phyloP scores from a whole-genome alignment of 2,329 filamentous ascomycete species.

The Exophiala sideris region DNA sequence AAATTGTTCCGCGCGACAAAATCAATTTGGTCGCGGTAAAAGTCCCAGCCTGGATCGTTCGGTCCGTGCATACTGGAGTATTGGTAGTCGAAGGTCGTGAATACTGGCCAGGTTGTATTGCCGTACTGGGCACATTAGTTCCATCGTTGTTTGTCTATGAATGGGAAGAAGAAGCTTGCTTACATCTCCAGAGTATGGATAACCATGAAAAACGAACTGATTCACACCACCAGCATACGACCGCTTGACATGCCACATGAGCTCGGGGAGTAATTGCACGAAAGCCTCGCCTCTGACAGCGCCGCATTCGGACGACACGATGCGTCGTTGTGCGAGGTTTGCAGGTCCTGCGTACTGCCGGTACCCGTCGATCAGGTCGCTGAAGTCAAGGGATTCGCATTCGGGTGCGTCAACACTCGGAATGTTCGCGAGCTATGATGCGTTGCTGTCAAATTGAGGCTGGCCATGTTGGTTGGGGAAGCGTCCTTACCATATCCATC shows the following conservation, averaged over 20 bases:
- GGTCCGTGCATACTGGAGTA: conserved; percentile 42
- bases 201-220: conserved; percentile 45
- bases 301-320: conserved; percentile 43
- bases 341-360: conserved; percentile 41
- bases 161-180: background rate
- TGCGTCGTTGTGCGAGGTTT: conserved; percentile 36
- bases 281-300: conserved; percentile 30
- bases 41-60: conserved; percentile 43
- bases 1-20: conserved; percentile 40
- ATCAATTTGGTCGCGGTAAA: conserved; percentile 37
- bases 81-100: conserved; percentile 42
- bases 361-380: conserved; percentile 39
- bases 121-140: conserved; percentile 31
- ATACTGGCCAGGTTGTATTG: conserved; percentile 51
- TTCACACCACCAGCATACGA: conserved; percentile 43
- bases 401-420: conserved; percentile 41
- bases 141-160: no score
- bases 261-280: conserved; percentile 27
- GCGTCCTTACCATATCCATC: conserved; percentile 38
- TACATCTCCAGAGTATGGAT: conserved; percentile 37
- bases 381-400: conserved; percentile 40
- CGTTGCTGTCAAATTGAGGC: background rate
- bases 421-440: conserved; percentile 31
- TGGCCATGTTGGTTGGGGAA: background rate
- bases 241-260: conserved; percentile 38